Evolutionary conservation across 441 rosid species (phyloP), one percentile per base, ranked within the genome.

Genomic region (Gossypium davidsonii): DNA sequence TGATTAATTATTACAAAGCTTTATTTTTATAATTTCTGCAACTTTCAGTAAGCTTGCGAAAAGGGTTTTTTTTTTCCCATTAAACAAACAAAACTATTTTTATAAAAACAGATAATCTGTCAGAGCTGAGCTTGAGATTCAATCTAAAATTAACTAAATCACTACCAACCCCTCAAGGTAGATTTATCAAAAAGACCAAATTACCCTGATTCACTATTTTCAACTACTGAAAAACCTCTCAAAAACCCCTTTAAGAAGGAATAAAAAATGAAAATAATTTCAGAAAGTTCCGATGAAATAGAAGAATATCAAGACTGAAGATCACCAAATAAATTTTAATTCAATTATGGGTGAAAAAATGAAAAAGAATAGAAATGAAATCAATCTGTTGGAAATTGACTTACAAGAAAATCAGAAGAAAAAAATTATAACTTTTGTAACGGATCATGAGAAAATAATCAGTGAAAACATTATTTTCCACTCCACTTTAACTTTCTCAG

Each of bases 401-500:
- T 68, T 51, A 28, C 48, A 17, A 17, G 60, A 68, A 52, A 51
- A 51, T 28, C 46, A 51, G 8, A 67, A 51, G 71, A 63, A 66
- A 66, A 49, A 51, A 2, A 26, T 28, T 26, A 17, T 21, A 44
- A 59, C 61, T 42, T 23, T 42, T 61, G 42, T 56, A 70, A 37
- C 71, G 26, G 20, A 63, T 11, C 12, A 69, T 51, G 26, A 44
- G 66, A 26, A 48, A 69, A 42, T 17, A 55, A 42, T 7, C 46
- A 49, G 17, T 11, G 46, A 48, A 48, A 61, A 34, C 15, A 31
- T 66, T 17, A 6, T 72, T 56, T 58, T 7, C 26, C 64, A 53
- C 15, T 49, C 58, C 63, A 73, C 73, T 78, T 55, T 2, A 73
- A 78, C 66, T 77, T 82, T 77, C 81, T 75, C 55, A 71, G 79